Evolutionary conservation across 2,329 filamentous ascomycete species (phyloP), one percentile per base, ranked within the genome.

Genomic region (Aspergillus alliaceus): DNA sequence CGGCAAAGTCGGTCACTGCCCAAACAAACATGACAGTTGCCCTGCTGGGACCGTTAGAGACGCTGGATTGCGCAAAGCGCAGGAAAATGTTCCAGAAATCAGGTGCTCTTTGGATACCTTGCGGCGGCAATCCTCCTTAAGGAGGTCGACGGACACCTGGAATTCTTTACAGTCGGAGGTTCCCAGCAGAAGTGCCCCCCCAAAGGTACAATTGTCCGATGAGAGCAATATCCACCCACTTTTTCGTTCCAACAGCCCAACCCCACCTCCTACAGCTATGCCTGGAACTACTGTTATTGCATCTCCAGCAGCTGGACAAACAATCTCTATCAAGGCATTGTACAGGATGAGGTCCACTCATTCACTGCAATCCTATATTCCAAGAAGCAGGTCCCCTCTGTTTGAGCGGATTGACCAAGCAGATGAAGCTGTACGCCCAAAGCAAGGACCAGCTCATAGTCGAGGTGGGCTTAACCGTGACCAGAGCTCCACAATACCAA

Each of bases 171-270:
- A 62, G 6, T 29, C 62, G 9, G 64, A 64, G 18, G 55, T 56
- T 6, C 57, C 62, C 8, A 58, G 51, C 6, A 59, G 54, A 44
- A 60, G 64, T 22, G 32, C 42, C 3, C 54, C 59, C 18, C 48
- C 66, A 31, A 68, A 64, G 52, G 49, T 66, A 31, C 62, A 58
- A 20, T 54, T 65, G 4, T 56, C 65, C 14, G 76, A 77, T 57
- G 81, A 84, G 64, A 75, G 78, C 11, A 77, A 84, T 56, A 85
- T 86, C 51, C 84, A 86, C 63, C 84, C 84, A 12, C 73, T 86
- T 3, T 86, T 86, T 69, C 77, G 84, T 40, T 77, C 77, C 3
- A 80, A 79, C 59, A 83, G 79, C 58, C 81, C 82, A 9, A 75
- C 75, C 1, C 82, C 83, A 18, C 79, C 82, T 2, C 79, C 82